Evolutionary conservation across 2,329 filamentous ascomycete species (phyloP), one percentile per base, ranked within the genome.

Genomic region (Neocucurbitaria cava): DNA sequence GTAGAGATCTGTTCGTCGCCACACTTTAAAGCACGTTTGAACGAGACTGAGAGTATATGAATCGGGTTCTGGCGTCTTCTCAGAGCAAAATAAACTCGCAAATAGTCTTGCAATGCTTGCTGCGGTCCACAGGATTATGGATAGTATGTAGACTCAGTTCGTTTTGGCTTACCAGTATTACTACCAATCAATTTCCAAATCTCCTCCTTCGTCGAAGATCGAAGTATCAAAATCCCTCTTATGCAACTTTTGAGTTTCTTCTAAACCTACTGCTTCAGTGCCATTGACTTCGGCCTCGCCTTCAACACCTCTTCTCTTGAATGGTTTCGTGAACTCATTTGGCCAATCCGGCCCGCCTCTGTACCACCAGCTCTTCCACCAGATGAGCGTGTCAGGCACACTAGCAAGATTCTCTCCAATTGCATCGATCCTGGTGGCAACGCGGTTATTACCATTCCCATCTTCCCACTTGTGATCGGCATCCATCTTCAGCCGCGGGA

Each of bases 261-360:
- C 28, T 13, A 9, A 24, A 13, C 10, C 9, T 5, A 10, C 20
- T 31, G 18, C 15, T 3, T 31, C 41, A 20, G 9, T 17, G 3
- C n/a, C 41, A 5, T 15, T 20, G 17, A 41, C 46, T n/a, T 38
- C 39, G 3, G 31, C 46, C 6, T 38, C 39, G 3, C 28, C 46
- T 7, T 49, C 38, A 15, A 41, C 23, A 10, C 20, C 15, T 8
- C 26, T 18, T 39, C 26, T 28, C 18, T 49, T 42, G 21, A 49
- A 33, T 13, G 46, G 46, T 21, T 33, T 18, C 3, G 21, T 41
- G 35, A 24, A 20, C 36, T 49, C 17, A 17, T 26, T 49, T 21
- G 46, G 36, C 46, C 46, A 49, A 26, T 49, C 46, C 9, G 36
- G 36, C 2, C 46, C 46, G 42, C 36, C 46, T 42, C 46, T 31